A percentile compares a stretch with the other conserved stretches of the same genome.
These are phyloP conservation scores for Ziziphus jujuba DNA, from an alignment of 306 rosid genomes.

Conservation along the genomic window DNA sequence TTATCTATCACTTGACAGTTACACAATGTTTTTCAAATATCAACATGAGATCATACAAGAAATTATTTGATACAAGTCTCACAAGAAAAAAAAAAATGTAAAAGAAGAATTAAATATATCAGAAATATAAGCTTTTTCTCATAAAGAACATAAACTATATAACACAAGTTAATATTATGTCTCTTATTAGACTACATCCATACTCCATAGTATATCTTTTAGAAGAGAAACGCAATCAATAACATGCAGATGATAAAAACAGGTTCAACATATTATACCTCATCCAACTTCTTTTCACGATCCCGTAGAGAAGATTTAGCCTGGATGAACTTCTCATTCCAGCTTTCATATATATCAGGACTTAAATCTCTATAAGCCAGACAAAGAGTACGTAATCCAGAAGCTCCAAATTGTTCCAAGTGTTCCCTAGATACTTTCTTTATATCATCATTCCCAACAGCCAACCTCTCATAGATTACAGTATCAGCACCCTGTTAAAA, in stretches of 20 bases:
- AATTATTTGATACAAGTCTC: too few relatives aligned
- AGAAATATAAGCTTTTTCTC: too few relatives aligned
- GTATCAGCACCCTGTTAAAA: conserved; percentile 88
- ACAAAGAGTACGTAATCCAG: conserved; percentile 92
- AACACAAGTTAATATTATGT: too few relatives aligned
- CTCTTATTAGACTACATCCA: too few relatives aligned
- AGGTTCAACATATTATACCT: conserved; percentile 51
- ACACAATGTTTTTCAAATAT: too few relatives aligned
- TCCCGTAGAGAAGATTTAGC: conserved; percentile 90
- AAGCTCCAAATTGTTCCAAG: conserved; percentile 81
- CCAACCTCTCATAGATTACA: conserved; percentile 84
- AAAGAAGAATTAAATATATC: not conserved
- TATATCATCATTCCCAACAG: conserved; percentile 48
- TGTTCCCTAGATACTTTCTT: conserved; percentile 74
- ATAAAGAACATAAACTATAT: too few relatives aligned
- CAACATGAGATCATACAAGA: too few relatives aligned
- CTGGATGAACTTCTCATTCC: conserved; percentile 93
- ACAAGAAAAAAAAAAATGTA: not conserved
- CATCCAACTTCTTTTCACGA: conserved; percentile 96
- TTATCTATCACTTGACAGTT: too few relatives aligned
- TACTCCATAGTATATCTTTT: too few relatives aligned
- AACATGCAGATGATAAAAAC: not conserved
- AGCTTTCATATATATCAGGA: conserved; percentile 73
- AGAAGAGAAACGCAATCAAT: not conserved
- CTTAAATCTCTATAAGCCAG: conserved; percentile 86